These are phyloP conservation scores for Centaurea solstitialis DNA, from an alignment of 129 eudicot species.

Conservation along the genomic window DNA sequence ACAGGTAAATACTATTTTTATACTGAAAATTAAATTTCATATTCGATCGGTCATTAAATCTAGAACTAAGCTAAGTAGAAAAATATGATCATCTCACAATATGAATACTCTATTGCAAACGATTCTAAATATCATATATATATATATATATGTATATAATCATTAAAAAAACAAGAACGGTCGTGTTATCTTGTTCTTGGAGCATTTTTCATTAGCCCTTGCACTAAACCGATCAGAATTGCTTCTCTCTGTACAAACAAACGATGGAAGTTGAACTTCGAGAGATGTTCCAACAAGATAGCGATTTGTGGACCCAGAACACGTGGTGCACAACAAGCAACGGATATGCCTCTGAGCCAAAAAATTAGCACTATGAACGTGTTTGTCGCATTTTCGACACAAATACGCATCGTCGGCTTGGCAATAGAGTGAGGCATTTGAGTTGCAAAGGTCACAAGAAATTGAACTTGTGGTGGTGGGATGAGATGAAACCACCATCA, in stretches of 20 bases:
- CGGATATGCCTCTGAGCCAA: constrained; percentile 56
- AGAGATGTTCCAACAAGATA: constrained; percentile 38
- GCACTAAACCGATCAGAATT: neutral
- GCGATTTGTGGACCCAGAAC: constrained; percentile 34
- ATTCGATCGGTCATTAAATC: neutral
- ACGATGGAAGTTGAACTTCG: constrained; percentile 40
- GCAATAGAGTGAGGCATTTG: constrained; percentile 44
- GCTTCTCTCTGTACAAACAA: constrained; percentile 14
- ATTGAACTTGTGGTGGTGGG: neutral
- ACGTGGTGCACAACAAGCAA: constrained; percentile 48
- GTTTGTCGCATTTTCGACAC: constrained; percentile 47
- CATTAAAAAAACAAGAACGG: constrained; percentile 48
- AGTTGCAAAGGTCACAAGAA: constrained; percentile 48
- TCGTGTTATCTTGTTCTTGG: constrained; percentile 16
- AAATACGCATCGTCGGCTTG: constrained; percentile 55
- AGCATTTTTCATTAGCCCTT: constrained; percentile 5
- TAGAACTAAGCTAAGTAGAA: neutral
- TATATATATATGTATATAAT: too few species aligned
- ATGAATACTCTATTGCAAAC: neutral
- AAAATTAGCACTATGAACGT: constrained; percentile 55
- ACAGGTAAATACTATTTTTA: too few species aligned
- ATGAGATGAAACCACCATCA: constrained; percentile 12
- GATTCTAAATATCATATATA: neutral
- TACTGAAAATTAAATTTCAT: neutral
- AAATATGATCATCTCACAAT: neutral